These are phyloP conservation scores for slime mould (Dictyostelium discoideum) DNA, from an alignment of 78 protist genomes.

Conservation along the genomic window DNA sequence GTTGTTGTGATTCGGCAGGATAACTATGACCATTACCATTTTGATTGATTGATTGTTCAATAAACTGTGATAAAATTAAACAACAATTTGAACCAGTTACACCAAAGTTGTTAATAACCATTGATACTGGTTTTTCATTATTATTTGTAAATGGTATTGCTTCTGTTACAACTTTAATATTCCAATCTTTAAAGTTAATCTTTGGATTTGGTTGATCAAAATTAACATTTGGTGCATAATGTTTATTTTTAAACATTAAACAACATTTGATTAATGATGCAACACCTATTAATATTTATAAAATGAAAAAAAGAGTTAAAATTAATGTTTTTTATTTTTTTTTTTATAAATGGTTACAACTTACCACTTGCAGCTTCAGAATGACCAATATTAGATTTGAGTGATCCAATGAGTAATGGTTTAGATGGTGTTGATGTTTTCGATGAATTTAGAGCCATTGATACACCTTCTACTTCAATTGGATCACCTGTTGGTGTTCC, in stretches of 20 bases:
- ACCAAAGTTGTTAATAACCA: constrained; percentile 87
- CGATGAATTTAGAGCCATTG: not conserved
- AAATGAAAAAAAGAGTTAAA: not conserved
- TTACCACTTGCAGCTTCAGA: constrained; percentile 15
- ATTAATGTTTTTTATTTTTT: no score
- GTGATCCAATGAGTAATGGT: constrained; percentile 27
- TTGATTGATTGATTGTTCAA: not conserved
- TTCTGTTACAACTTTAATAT: constrained; percentile 57
- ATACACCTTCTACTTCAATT: not conserved
- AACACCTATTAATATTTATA: constrained; percentile 37
- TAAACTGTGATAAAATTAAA: constrained; percentile 15
- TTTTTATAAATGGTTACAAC: not conserved
- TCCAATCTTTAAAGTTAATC: constrained; percentile 66
- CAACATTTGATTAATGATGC: constrained; percentile 74
- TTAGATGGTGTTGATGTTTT: not conserved
- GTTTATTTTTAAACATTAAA: constrained; percentile 42
- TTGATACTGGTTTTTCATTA: not conserved
- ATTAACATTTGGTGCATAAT: constrained; percentile 53
- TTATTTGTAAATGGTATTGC: constrained; percentile 17
- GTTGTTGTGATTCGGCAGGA: not conserved
- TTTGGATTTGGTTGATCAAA: constrained; percentile 43
- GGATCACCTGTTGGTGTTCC: constrained; percentile 46
- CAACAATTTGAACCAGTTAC: constrained; percentile 89
- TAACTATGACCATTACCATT: not conserved
- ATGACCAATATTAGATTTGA: constrained; percentile 40